These are phyloP conservation scores for Brassica juncea DNA, from an alignment of 345 rosid genomes.

Conservation along the genomic window DNA sequence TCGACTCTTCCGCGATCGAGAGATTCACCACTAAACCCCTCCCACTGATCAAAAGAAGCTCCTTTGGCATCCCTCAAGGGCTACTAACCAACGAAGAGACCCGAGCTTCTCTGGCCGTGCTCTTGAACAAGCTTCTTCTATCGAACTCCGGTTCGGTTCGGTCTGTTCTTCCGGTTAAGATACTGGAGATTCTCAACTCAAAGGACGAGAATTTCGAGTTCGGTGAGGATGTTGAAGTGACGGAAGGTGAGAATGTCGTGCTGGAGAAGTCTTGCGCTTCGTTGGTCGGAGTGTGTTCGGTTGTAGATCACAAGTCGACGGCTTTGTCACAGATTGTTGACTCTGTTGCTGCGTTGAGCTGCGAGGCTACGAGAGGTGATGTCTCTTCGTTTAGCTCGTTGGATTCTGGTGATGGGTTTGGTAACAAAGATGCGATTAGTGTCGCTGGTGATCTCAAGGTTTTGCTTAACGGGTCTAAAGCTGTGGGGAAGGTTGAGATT, in stretches of 20 bases:
- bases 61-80: conserved; percentile 6
- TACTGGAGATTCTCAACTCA: conserved; percentile 45
- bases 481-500: conserved; percentile 46
- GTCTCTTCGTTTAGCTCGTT: conserved; percentile 51
- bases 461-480: conserved; percentile 72
- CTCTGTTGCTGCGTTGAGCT: conserved; percentile 72
- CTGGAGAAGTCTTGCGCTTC: conserved; percentile 46
- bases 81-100: conserved; percentile 44
- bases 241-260: conserved; percentile 47
- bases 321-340: conserved; percentile 54
- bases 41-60: not conserved
- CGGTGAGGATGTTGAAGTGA: conserved; percentile 43
- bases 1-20: conserved; percentile 57
- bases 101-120: conserved; percentile 40
- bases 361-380: conserved; percentile 63
- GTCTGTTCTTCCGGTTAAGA: conserved; percentile 42
- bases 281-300: conserved; percentile 53
- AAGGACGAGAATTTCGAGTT: conserved; percentile 2
- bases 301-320: conserved; percentile 60
- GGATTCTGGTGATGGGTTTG: conserved; percentile 68
- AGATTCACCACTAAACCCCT: conserved; percentile 35
- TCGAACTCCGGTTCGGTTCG: conserved; percentile 39
- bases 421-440: conserved; percentile 62
- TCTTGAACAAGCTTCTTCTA: conserved; percentile 3
- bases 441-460: conserved; percentile 77